Evolutionary conservation across 2,329 filamentous ascomycete species (phyloP).

Genomic region (Diaporthe batatas): DNA sequence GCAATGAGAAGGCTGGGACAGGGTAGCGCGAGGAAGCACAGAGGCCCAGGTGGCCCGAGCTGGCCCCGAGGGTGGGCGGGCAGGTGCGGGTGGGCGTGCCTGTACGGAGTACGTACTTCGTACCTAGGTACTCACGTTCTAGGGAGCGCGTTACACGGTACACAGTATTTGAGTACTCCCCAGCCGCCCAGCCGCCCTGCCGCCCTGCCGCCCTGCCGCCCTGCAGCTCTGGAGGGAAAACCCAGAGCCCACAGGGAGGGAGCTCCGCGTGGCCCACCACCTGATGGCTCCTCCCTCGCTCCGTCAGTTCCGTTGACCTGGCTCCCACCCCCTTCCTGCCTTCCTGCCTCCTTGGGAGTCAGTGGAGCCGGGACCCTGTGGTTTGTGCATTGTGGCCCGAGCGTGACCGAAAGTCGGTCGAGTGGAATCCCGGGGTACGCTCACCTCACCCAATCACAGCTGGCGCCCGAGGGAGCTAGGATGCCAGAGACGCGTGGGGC

Average conservation of each 20-base stretch:
- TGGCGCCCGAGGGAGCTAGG: neutral
- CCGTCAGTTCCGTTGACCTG: neutral
- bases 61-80: slow-evolving; percentile 7
- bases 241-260: slow-evolving; percentile 13
- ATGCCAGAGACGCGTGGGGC: slow-evolving; percentile 28
- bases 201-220: slow-evolving; percentile 6
- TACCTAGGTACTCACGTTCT: neutral
- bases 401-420: slow-evolving; percentile 3
- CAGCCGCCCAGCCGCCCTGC: too few species aligned
- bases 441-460: neutral
- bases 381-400: slow-evolving; percentile 25
- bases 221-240: neutral
- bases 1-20: slow-evolving; percentile 30
- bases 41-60: slow-evolving; percentile 30
- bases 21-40: slow-evolving; percentile 29
- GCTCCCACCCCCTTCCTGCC: neutral
- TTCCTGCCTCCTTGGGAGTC: neutral
- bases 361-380: slow-evolving; percentile 15
- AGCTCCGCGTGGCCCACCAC: slow-evolving; percentile 15
- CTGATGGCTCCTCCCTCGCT: neutral
- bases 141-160: neutral
- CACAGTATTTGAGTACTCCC: neutral
- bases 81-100: slow-evolving; percentile 5
- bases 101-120: too few species aligned
- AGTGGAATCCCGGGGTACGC: slow-evolving; percentile 28